Conservation (phyloP, 306 rosid genomes). For the Gillenia trifoliata region DNA sequence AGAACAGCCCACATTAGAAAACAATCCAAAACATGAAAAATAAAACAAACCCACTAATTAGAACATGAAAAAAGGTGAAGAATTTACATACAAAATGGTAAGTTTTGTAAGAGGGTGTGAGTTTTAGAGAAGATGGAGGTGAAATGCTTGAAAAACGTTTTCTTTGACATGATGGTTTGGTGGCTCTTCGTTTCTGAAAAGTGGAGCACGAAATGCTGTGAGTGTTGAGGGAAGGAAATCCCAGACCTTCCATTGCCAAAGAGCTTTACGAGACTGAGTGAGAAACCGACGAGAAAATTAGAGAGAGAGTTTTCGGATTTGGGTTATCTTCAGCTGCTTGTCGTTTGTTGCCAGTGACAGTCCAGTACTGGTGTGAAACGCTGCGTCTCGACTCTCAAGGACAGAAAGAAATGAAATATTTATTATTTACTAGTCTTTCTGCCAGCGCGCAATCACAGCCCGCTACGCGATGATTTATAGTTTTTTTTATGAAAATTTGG, state of each 20-base stretch:
- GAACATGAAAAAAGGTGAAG: not conserved
- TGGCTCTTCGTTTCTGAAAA: constrained; percentile 18
- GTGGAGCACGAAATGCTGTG: constrained; percentile 28
- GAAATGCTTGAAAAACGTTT: constrained; percentile 21
- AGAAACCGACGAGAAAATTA: not conserved
- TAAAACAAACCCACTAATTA: not conserved
- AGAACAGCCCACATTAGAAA: constrained; percentile 7
- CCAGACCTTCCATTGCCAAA: constrained; percentile 57
- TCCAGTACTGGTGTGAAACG: not conserved
- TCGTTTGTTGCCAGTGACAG: not conserved
- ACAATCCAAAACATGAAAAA: not conserved
- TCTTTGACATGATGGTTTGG: constrained; percentile 8
- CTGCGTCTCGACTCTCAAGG: not conserved
- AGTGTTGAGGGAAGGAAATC: constrained; percentile 48
- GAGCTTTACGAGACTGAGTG: not conserved
- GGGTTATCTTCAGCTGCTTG: not conserved
- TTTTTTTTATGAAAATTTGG: too few relatives aligned
- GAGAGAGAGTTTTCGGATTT: not conserved
- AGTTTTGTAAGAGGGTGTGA: constrained; percentile 21
- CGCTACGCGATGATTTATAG: too few relatives aligned
- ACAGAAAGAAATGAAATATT: too few relatives aligned
- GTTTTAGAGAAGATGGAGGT: constrained; percentile 33
- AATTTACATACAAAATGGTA: constrained; percentile 34
- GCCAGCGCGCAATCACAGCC: too few relatives aligned
- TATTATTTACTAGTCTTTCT: too few relatives aligned